Evolutionary conservation across 768 basidiomycete species (phyloP).

Genomic region (Mrakia hoshinonis): DNA sequence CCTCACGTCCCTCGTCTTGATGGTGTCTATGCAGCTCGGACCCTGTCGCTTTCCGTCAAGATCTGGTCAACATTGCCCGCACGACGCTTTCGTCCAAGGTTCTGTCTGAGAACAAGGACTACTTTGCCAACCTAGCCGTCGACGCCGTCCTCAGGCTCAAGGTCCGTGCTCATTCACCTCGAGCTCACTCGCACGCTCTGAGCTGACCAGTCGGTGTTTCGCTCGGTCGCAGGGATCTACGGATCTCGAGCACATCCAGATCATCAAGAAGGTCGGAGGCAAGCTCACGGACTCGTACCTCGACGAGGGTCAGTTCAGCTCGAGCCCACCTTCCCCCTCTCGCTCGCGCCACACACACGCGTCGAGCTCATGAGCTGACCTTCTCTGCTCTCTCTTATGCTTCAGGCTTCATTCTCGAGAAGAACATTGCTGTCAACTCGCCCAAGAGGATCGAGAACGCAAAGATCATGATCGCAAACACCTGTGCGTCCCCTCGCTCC

Average conservation of each 20-base stretch:
- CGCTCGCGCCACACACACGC: not conserved
- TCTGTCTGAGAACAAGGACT: constrained; percentile 89
- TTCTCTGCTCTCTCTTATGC: not conserved
- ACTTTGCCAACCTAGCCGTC: constrained; percentile 95
- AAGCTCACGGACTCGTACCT: constrained; percentile 97
- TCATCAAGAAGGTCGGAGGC: constrained; percentile 99
- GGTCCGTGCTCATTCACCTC: constrained; percentile 42
- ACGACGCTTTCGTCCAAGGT: constrained; percentile 96
- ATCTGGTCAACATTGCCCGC: constrained; percentile 90
- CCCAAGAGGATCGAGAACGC: constrained; percentile 90
- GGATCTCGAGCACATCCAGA: constrained; percentile 94
- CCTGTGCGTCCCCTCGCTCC: constrained; percentile 54
- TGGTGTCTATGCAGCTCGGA: constrained; percentile 51
- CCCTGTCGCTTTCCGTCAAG: constrained; percentile 65
- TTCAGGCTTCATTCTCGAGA: constrained; percentile 92
- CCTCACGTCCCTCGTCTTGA: not conserved
- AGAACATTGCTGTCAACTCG: constrained; percentile 84
- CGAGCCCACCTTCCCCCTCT: not conserved
- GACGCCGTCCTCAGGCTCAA: constrained; percentile 89
- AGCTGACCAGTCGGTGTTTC: not conserved
- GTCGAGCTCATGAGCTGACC: not conserved
- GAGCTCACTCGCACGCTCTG: not conserved
- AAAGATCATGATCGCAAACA: constrained; percentile 94
- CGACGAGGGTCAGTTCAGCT: constrained; percentile 64
- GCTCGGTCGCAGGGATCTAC: constrained; percentile 65